phyloP scores from a whole-genome alignment of 371 early-diverging fungal genomes.

The Chytridiales sp. region DNA sequence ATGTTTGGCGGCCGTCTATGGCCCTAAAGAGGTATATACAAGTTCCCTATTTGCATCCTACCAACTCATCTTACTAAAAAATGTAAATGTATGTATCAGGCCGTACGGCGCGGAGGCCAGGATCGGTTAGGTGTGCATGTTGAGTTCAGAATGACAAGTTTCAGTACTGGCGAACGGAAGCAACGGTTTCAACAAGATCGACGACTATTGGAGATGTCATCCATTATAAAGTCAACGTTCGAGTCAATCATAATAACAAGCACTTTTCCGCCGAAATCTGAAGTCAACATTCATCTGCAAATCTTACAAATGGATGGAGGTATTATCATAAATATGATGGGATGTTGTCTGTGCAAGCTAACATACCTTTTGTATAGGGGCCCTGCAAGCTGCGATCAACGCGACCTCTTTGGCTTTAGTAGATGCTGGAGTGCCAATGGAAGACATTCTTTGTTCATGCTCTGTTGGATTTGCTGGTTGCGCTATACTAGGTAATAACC shows the following conservation, averaged over 20 bases:
- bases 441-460: constrained; percentile 91
- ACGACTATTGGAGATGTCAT: constrained; percentile 81
- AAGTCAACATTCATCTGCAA: constrained; percentile 90
- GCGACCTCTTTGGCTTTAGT: constrained; percentile 92
- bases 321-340: constrained; percentile 11
- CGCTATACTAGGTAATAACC: constrained; percentile 68
- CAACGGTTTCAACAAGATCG: constrained; percentile 80
- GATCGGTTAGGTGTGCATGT: constrained; percentile 85
- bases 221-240: constrained; percentile 85
- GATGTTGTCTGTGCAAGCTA: background rate
- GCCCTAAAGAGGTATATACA: constrained; percentile 79
- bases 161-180: constrained; percentile 86
- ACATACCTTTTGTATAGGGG: constrained; percentile 12
- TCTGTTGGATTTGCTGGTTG: constrained; percentile 85
- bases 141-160: constrained; percentile 87
- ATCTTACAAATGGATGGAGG: constrained; percentile 93
- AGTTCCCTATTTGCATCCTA: too few relatives aligned
- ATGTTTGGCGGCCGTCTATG: constrained; percentile 87
- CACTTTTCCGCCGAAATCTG: constrained; percentile 75
- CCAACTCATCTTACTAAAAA: too few relatives aligned
- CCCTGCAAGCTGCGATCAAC: constrained; percentile 84
- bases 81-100: too few relatives aligned
- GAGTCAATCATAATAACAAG: constrained; percentile 80
- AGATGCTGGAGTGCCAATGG: constrained; percentile 97
- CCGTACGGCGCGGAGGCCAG: too few relatives aligned